These are phyloP conservation scores for Geotrichum bryndzae DNA, from an alignment of 1,139 yeast species.

Conservation along the genomic window DNA sequence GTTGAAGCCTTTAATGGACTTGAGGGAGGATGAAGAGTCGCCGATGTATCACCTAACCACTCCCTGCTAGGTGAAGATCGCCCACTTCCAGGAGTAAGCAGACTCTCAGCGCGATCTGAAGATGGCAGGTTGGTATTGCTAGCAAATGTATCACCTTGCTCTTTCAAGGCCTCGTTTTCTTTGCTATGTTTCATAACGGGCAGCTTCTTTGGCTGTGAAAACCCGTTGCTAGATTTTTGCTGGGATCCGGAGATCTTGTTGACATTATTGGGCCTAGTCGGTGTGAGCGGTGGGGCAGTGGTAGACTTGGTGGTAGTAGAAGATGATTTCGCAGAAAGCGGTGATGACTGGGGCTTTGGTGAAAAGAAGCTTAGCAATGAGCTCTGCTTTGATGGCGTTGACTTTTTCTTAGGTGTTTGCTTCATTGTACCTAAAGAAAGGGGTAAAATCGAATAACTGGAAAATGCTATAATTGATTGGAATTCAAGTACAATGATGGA, in stretches of 20 bases:
- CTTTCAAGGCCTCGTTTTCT: background rate
- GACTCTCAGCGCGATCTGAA: conserved; percentile 11
- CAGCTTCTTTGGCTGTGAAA: background rate
- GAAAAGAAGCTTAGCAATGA: conserved; percentile 14
- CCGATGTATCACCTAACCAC: background rate
- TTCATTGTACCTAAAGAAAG: background rate
- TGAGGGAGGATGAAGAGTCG: background rate
- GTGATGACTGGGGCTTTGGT: background rate
- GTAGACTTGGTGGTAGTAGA: background rate
- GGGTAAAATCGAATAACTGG: background rate
- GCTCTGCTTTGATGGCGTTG: conserved; percentile 8
- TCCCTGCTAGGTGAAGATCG: conserved; percentile 2
- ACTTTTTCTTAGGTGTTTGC: conserved; percentile 6
- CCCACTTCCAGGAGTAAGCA: background rate
- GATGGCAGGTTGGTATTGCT: background rate
- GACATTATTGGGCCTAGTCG: conserved; percentile 5
- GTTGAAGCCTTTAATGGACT: background rate
- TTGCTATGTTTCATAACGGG: background rate
- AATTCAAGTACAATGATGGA: background rate
- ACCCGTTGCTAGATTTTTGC: background rate
- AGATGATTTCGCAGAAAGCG: background rate
- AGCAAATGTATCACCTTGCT: background rate
- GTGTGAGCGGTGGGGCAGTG: background rate
- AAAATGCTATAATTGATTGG: background rate
- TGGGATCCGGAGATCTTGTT: background rate